Base-by-base conservation (phyloP, 2,329 filamentous ascomycete species). In the Didymella sp. region DNA sequence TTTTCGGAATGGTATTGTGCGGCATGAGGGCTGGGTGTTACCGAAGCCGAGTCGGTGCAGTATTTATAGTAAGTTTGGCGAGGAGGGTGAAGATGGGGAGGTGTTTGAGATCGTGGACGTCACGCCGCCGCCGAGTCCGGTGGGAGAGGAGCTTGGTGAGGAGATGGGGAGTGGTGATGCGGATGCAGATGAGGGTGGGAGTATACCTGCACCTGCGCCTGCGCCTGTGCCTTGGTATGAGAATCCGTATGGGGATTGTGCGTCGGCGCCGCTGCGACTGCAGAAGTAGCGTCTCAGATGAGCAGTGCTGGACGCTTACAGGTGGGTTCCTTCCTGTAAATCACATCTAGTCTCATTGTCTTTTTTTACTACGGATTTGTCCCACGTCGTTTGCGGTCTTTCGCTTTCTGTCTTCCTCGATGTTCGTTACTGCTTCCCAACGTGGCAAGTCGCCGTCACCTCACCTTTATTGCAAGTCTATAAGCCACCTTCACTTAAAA, bases 11-110 rank as follows among this genome's bases (percentile, higher is more conserved):
- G 15, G 15, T 4, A 6, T 31, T 7, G 22, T 30, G 22, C 13
- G 24, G 6, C 27, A 13, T 21, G 9, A 30, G 12, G 51, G 35
- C 8, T 6, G 11, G 13, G 3, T 46, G 30, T 28, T 56, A 28
- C 47, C 53, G 13, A 47, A 37, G 33, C 53, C 53, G 0, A 51
- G 53, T 7, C 42, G 53, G 13, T 22, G 21, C 3, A 56, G 53
- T 25, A 47, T 56, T 8, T 56, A 51, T 13, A 33, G 19, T n/a
- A 47, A 21, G 22, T 56, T 51, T 31, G 53, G 33, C 0, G 47
- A 37, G 9, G 35, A 24, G 6, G 35, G 21, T 24, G 5, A n/a
- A 1, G 12, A 25, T n/a, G 41, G 17, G 1, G 30, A 33, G 19
- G 45, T 25, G 12, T 51, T 51, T 21, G 46, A 51, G n/a, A 7